Evolutionary conservation across 305 asterid genomes (phyloP).

Genomic region (Striga hermonthica): DNA sequence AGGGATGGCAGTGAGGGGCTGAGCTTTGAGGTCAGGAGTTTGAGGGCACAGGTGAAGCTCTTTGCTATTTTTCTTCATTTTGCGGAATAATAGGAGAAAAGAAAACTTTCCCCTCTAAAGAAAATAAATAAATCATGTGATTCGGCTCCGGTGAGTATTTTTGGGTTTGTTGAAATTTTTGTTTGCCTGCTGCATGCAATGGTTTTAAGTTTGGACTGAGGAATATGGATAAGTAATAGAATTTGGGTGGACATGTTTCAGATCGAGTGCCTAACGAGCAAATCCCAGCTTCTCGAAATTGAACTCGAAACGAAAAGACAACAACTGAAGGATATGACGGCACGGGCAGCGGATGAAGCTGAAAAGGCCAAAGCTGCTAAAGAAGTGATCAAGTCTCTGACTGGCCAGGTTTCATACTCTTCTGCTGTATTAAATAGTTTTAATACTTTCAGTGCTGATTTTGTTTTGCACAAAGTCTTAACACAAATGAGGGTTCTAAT

Average conservation of each 20-base stretch:
- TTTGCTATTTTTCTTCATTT: constrained; percentile 10
- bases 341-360: constrained; percentile 63
- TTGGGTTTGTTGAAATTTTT: no score
- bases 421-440: background rate
- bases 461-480: background rate
- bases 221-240: no score
- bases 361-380: constrained; percentile 71
- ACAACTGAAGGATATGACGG: constrained; percentile 59
- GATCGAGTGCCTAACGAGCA: constrained; percentile 72
- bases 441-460: background rate
- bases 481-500: constrained; percentile 15
- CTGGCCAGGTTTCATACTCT: constrained; percentile 57
- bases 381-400: constrained; percentile 70
- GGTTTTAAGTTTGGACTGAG: no score
- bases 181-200: no score
- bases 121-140: no score
- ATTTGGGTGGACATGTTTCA: constrained; percentile 24
- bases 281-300: constrained; percentile 64
- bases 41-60: constrained; percentile 68
- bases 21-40: constrained; percentile 55
- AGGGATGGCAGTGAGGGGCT: constrained; percentile 43
- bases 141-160: no score
- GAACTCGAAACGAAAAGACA: constrained; percentile 59
- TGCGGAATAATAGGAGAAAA: no score
- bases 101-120: no score